Percentiles rank a stretch among this genome's conserved stretches.
phyloP scores from a whole-genome alignment of 176 grass and related monocot species.

The Aegilops bicornis region DNA sequence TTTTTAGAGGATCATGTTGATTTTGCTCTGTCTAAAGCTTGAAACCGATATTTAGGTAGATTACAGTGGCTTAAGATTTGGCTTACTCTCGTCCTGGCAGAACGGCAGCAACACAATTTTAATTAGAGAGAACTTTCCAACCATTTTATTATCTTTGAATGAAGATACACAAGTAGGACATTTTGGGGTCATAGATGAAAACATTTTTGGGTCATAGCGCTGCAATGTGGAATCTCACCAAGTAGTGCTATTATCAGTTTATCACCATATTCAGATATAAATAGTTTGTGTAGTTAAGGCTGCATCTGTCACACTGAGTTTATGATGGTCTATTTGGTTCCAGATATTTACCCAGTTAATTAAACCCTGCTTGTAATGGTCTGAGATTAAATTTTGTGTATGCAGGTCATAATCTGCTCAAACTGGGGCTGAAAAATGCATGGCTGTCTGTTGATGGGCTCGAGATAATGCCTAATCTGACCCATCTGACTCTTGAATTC shows the following conservation, averaged over 20 bases:
- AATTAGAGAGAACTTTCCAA: neutral
- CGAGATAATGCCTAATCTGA: constrained; percentile 57
- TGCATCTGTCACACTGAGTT: neutral
- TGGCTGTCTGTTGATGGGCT: constrained; percentile 73
- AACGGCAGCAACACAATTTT: neutral
- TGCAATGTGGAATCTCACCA: neutral
- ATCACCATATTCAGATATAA: neutral
- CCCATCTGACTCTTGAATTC: constrained; percentile 56
- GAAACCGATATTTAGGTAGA: no score
- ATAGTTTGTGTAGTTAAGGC: neutral
- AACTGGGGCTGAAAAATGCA: constrained; percentile 60
- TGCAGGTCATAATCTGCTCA: constrained; percentile 55
- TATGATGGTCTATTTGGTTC: neutral
- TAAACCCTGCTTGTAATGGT: neutral
- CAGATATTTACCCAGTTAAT: neutral
- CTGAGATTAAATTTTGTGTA: neutral
- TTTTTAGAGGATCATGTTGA: no score
- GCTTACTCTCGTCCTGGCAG: neutral
- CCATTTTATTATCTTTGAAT: neutral
- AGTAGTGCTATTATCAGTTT: neutral
- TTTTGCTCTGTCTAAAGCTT: no score
- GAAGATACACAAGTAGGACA: neutral
- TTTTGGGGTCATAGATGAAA: neutral
- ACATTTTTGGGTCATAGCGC: neutral
- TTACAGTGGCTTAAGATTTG: neutral